These are phyloP conservation scores for Pythium phragmiticola DNA, from an alignment of 352 stramenopile genomes.

Conservation along the genomic window DNA sequence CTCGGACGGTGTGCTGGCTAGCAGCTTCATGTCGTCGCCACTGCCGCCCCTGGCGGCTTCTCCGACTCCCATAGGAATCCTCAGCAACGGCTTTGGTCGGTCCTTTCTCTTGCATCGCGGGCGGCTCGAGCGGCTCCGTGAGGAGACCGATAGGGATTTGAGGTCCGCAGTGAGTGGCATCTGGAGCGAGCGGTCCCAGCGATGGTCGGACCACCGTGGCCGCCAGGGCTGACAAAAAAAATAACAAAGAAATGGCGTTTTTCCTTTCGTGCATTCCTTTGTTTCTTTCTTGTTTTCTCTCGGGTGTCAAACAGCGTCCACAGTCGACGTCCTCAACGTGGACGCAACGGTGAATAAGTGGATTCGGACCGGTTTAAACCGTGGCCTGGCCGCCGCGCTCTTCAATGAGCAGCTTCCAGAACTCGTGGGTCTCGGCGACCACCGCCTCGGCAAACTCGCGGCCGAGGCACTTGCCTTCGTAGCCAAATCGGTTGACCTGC, in stretches of 20 bases:
- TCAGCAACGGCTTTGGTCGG: background rate
- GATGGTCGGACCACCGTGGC: constrained; percentile 10
- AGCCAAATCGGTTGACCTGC: constrained; percentile 99
- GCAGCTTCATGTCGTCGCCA: background rate
- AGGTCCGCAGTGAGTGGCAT: constrained; percentile 22
- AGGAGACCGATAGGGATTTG: constrained; percentile 22
- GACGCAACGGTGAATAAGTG: background rate
- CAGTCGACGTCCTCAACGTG: too few relatives aligned
- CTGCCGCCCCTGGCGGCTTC: background rate
- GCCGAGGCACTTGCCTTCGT: constrained; percentile 96
- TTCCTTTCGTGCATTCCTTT: background rate
- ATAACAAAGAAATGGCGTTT: too few relatives aligned
- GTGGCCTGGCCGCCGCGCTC: constrained; percentile 78
- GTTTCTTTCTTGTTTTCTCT: background rate
- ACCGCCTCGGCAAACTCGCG: constrained; percentile 86
- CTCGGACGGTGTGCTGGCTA: constrained; percentile 5
- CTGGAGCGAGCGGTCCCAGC: constrained; percentile 24
- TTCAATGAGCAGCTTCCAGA: constrained; percentile 89
- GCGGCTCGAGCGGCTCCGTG: constrained; percentile 15
- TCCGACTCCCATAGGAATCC: background rate
- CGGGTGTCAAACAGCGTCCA: background rate
- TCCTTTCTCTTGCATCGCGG: constrained; percentile 17
- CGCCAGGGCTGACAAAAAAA: constrained; percentile 3
- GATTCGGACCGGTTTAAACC: constrained; percentile 39
- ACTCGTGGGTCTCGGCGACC: constrained; percentile 87